These are phyloP conservation scores for Thelonectria blattea DNA, from an alignment of 2,329 filamentous ascomycete species.

Conservation along the genomic window DNA sequence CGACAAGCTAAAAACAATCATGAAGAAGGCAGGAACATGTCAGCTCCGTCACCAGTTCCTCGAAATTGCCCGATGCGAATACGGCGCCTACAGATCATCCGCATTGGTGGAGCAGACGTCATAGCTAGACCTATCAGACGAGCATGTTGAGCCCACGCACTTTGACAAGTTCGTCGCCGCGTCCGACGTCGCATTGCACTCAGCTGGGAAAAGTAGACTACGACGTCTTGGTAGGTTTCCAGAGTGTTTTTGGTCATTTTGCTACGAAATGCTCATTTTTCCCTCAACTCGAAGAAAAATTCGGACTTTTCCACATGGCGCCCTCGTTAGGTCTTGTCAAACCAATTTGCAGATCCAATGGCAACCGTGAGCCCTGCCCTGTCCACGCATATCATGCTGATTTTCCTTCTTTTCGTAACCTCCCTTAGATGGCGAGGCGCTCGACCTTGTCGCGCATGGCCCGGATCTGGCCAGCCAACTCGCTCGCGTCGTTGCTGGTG, in stretches of 20 bases:
- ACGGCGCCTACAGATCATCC: constrained; percentile 31
- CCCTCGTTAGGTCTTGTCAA: constrained; percentile 20
- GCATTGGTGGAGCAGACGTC: constrained; percentile 37
- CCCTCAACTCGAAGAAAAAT: constrained; percentile 21
- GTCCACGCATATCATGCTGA: constrained; percentile 5
- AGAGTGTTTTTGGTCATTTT: neutral
- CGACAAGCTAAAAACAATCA: neutral
- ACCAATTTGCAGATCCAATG: constrained; percentile 21
- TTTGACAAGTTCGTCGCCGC: constrained; percentile 7
- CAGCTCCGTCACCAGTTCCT: constrained; percentile 16
- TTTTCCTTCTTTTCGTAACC: constrained; percentile 26
- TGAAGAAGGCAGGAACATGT: constrained; percentile 16
- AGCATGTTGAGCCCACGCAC: constrained; percentile 22
- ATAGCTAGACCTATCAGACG: constrained; percentile 31
- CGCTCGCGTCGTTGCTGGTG: constrained; percentile 89
- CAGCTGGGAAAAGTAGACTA: neutral
- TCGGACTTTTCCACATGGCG: constrained; percentile 23
- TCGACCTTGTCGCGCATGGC: constrained; percentile 94
- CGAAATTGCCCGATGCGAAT: constrained; percentile 28
- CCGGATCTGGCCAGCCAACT: constrained; percentile 86
- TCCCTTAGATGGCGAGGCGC: constrained; percentile 83
- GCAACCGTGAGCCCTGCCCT: neutral
- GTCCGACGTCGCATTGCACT: constrained; percentile 36
- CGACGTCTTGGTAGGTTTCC: neutral
- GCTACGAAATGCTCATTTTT: constrained; percentile 31